These are phyloP conservation scores for Botrytis squamosa DNA, from an alignment of 2,329 filamentous ascomycete species.

Conservation along the genomic window DNA sequence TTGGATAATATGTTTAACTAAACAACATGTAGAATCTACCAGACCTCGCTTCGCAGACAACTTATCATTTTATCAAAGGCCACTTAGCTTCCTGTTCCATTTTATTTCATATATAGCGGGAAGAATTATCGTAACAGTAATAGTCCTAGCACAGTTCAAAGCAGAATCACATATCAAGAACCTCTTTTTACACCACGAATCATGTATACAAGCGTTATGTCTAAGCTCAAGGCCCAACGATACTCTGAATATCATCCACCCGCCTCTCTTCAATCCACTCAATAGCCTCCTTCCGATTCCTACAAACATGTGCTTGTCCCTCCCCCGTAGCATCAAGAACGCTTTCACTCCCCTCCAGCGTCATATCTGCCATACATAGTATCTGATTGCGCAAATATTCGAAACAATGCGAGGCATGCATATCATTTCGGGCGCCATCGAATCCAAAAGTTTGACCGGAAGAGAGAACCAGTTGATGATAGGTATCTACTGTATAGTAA, in stretches of 20 bases:
- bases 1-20: too few relatives aligned
- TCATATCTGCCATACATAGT: constrained; percentile 41
- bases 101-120: too few relatives aligned
- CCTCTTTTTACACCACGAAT: too few relatives aligned
- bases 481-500: constrained; percentile 40
- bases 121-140: too few relatives aligned
- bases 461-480: constrained; percentile 38
- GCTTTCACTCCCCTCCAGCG: constrained; percentile 36
- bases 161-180: too few relatives aligned
- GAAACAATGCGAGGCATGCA: constrained; percentile 39
- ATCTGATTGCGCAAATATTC: constrained; percentile 40
- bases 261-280: constrained; percentile 39
- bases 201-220: too few relatives aligned
- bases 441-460: constrained; percentile 34
- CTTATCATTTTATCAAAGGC: too few relatives aligned
- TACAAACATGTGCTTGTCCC: constrained; percentile 39
- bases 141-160: too few relatives aligned
- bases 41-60: too few relatives aligned
- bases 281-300: constrained; percentile 38
- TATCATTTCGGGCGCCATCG: constrained; percentile 34
- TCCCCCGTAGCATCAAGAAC: constrained; percentile 33
- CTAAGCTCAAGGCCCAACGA: constrained; percentile 34
- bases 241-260: constrained; percentile 39
- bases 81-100: too few relatives aligned
- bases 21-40: too few relatives aligned